Evolutionary conservation across 2,329 filamentous ascomycete genomes (phyloP).

Genomic region (Diaporthe amygdali): DNA sequence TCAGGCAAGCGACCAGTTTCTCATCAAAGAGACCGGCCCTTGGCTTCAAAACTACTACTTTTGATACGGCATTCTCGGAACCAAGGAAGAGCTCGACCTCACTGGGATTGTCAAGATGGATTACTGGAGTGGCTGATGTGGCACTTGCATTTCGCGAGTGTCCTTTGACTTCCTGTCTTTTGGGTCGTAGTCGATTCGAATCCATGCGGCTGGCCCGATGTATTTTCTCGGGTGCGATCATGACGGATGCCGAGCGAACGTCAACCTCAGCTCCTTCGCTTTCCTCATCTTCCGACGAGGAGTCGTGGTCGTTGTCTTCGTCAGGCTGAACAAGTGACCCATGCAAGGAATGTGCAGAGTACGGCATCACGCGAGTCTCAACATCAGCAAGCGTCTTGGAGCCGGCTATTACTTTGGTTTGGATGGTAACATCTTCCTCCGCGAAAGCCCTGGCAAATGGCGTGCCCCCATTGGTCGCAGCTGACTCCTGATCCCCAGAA

Average conservation of each 20-base stretch:
- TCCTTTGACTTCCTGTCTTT: conserved; percentile 20
- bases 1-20: conserved; percentile 53
- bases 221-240: conserved; percentile 32
- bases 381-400: conserved; percentile 26
- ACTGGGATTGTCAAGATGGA: conserved; percentile 27
- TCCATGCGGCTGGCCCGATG: conserved; percentile 31
- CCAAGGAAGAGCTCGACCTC: conserved; percentile 46
- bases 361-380: conserved; percentile 21
- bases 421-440: conserved; percentile 21
- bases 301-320: neutral
- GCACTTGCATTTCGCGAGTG: conserved; percentile 31
- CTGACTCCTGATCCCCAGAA: conserved; percentile 4
- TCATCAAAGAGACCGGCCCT: conserved; percentile 57
- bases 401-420: conserved; percentile 24
- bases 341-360: conserved; percentile 23
- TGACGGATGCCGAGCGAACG: conserved; percentile 27
- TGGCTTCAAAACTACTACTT: conserved; percentile 49
- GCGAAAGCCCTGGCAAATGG: conserved; percentile 2
- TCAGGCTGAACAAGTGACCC: conserved; percentile 20
- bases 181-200: conserved; percentile 22
- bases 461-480: neutral
- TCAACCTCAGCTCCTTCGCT: conserved; percentile 16
- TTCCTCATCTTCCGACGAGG: conserved; percentile 4
- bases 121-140: conserved; percentile 18
- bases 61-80: conserved; percentile 45